These are phyloP conservation scores for Chondrostereum purpureum DNA, from an alignment of 1,284 basidiomycete species.

Conservation along the genomic window DNA sequence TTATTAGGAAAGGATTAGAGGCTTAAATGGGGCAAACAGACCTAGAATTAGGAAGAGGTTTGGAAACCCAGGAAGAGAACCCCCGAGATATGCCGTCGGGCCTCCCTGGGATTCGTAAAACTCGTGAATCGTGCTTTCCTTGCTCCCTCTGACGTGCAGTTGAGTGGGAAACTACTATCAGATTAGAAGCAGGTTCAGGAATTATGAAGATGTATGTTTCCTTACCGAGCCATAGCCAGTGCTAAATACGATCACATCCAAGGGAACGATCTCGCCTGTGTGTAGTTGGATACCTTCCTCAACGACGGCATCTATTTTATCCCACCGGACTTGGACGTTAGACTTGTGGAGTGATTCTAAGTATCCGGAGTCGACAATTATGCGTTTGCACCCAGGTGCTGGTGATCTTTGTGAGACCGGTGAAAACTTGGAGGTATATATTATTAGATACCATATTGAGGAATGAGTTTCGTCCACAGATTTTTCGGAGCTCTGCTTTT, in stretches of 20 bases:
- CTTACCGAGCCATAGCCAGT: constrained; percentile 43
- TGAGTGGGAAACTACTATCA: constrained; percentile 24
- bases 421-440: neutral
- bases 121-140: constrained; percentile 29
- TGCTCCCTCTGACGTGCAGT: constrained; percentile 31
- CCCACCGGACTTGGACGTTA: constrained; percentile 45
- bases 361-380: constrained; percentile 50
- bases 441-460: constrained; percentile 35
- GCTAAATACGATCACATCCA: constrained; percentile 45
- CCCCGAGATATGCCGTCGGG: constrained; percentile 40
- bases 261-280: constrained; percentile 39
- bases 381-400: constrained; percentile 51
- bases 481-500: constrained; percentile 36
- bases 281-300: constrained; percentile 40
- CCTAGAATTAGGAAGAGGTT: constrained; percentile 43
- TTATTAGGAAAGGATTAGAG: constrained; percentile 5
- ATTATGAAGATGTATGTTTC: constrained; percentile 7
- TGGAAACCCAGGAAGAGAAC: constrained; percentile 42
- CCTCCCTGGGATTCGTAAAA: constrained; percentile 40
- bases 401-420: neutral
- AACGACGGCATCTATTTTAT: constrained; percentile 34
- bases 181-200: neutral
- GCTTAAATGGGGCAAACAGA: constrained; percentile 15
- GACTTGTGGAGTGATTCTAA: constrained; percentile 40
- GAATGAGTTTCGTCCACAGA: constrained; percentile 37